phyloP scores from a whole-genome alignment of 2,329 filamentous ascomycete species.

The Elsinoe ampelina region DNA sequence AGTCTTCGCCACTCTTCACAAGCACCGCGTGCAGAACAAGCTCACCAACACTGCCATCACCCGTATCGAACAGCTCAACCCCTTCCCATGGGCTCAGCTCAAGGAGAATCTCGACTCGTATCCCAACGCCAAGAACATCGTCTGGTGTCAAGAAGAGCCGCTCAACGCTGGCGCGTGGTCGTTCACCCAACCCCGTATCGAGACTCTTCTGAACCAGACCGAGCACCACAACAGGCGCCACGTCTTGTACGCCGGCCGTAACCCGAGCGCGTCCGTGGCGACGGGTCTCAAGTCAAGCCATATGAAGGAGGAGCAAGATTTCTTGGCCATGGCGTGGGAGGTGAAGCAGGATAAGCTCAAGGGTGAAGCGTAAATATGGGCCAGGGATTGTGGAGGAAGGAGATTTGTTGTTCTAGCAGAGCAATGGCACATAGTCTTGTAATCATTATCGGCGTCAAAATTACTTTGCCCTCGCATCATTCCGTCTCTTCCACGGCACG shows the following conservation, averaged over 20 bases:
- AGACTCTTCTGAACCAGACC: conserved; percentile 90
- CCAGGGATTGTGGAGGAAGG: not conserved
- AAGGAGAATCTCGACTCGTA: conserved; percentile 95
- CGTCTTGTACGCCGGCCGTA: conserved; percentile 92
- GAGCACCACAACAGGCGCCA: conserved; percentile 87
- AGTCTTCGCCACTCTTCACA: conserved; percentile 81
- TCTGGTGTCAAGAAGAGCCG: conserved; percentile 96
- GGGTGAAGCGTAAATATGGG: conserved; percentile 38
- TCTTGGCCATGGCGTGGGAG: conserved; percentile 57
- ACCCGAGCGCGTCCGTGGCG: conserved; percentile 86
- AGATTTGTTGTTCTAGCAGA: conserved; percentile 3
- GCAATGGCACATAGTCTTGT: conserved; percentile 9
- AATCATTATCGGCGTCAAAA: not conserved
- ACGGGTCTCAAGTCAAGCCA: conserved; percentile 85
- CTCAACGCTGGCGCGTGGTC: conserved; percentile 95
- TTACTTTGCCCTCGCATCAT: too few species aligned
- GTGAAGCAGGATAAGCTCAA: conserved; percentile 58
- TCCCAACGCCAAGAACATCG: conserved; percentile 93
- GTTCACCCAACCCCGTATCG: conserved; percentile 93
- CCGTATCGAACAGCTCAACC: conserved; percentile 93
- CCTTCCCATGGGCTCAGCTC: conserved; percentile 96
- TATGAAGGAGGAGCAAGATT: conserved; percentile 82
- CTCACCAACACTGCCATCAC: conserved; percentile 89
- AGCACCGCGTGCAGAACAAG: conserved; percentile 79
- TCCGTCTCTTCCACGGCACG: too few species aligned